Evolutionary conservation across 805 yeast species (phyloP).

Genomic region (Yamadazyma tumulicola): DNA sequence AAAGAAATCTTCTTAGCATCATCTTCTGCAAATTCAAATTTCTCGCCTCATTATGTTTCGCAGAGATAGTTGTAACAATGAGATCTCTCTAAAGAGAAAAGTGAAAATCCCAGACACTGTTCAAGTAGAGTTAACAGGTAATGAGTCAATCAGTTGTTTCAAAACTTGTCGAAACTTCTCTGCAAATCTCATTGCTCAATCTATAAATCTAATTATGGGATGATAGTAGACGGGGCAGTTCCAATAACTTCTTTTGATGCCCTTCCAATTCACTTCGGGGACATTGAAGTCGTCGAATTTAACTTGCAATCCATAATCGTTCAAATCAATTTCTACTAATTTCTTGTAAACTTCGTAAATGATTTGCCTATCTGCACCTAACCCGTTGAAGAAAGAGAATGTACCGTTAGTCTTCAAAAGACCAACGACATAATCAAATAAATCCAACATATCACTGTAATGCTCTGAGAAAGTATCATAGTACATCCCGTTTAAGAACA

Average conservation of each 20-base stretch:
- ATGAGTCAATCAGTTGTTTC: too few species aligned
- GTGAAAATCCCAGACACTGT: too few species aligned
- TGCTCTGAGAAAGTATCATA: slow-evolving; percentile 94
- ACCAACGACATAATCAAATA: slow-evolving; percentile 80
- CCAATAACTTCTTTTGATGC: slow-evolving; percentile 63
- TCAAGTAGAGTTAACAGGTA: too few species aligned
- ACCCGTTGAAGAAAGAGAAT: slow-evolving; percentile 89
- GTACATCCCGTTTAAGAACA: slow-evolving; percentile 85
- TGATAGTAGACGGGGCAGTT: slow-evolving; percentile 65
- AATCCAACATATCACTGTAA: slow-evolving; percentile 80
- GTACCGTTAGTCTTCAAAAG: slow-evolving; percentile 76
- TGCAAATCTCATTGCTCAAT: too few species aligned
- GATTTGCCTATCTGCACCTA: slow-evolving; percentile 43
- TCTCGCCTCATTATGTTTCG: too few species aligned
- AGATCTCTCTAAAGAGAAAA: too few species aligned
- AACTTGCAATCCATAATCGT: slow-evolving; percentile 72
- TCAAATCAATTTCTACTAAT: slow-evolving; percentile 75
- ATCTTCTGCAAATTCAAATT: neutral
- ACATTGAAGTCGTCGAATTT: slow-evolving; percentile 49
- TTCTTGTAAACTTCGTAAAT: slow-evolving; percentile 70
- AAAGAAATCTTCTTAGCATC: slow-evolving; percentile 1
- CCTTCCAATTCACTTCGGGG: slow-evolving; percentile 56
- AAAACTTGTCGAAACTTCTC: too few species aligned
- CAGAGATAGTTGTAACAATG: too few species aligned
- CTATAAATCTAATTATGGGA: slow-evolving; percentile 54